Base-by-base conservation (phyloP, 768 basidiomycete species). In the Suillus placidus region DNA sequence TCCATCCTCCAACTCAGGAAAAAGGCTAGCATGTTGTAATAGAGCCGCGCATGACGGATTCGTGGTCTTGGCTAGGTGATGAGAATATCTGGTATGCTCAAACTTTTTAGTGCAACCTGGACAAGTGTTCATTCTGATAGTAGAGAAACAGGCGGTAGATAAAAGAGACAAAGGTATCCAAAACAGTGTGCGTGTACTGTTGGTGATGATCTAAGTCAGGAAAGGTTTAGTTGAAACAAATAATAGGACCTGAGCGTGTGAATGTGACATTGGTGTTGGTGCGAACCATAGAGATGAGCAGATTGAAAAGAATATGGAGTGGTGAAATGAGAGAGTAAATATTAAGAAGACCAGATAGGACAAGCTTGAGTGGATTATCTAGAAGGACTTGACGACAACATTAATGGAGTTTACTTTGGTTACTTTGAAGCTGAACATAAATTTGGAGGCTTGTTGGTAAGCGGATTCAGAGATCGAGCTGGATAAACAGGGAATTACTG, bases 191-290 rank as follows among this genome's bases (percentile, higher is more conserved):
- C n/a, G n/a, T n/a, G n/a, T n/a, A n/a, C n/a, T n/a, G n/a, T n/a
- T n/a, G n/a, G n/a, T n/a, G n/a, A n/a, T n/a, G n/a, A n/a, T n/a
- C n/a, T n/a, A n/a, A n/a, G n/a, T n/a, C n/a, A n/a, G n/a, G n/a
- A n/a, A n/a, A n/a, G n/a, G n/a, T n/a, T n/a, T n/a, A n/a, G n/a
- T n/a, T n/a, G n/a, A n/a, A n/a, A n/a, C n/a, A n/a, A n/a, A n/a
- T n/a, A n/a, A n/a, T n/a, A n/a, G n/a, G n/a, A n/a, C n/a, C n/a
- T n/a, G n/a, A n/a, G n/a, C n/a, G n/a, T n/a, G n/a, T n/a, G n/a
- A 80, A 70, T 91, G 87, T 65, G 90, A 81, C 1, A 86, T 84
- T 26, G 75, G 72, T 18, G 80, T 79, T 67, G 88, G 85, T 52
- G 58, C 76, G 76, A 60, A 77, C 77, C 77, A 77, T 78, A 16